Evolutionary conservation across 1,284 basidiomycete species (phyloP).

Genomic region (Melampsora larici-populina): DNA sequence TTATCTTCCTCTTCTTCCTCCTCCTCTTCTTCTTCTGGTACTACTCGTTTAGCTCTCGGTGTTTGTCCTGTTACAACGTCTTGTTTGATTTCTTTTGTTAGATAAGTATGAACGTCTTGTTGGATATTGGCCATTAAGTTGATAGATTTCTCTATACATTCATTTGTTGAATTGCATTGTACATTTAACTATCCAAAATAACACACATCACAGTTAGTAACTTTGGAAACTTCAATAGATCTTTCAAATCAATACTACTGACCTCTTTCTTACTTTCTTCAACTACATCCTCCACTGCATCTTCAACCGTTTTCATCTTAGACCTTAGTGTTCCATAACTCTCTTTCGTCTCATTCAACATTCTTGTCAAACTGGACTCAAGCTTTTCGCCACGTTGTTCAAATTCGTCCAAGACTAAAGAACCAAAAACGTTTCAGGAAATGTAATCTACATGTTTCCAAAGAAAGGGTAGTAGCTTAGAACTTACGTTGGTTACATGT

Average conservation of each 20-base stretch:
- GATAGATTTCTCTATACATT: conserved; percentile 44
- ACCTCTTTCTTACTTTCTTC: background rate
- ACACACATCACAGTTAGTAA: background rate
- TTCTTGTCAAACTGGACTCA: background rate
- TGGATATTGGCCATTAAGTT: conserved; percentile 48
- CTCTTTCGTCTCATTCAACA: conserved; percentile 45
- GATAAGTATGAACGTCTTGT: conserved; percentile 50
- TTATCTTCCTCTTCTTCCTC: background rate
- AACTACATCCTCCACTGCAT: conserved; percentile 34
- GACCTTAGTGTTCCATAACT: conserved; percentile 47
- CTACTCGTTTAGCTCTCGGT: conserved; percentile 53
- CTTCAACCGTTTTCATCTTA: conserved; percentile 47
- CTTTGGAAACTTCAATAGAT: conserved; percentile 31
- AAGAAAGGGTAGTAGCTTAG: background rate
- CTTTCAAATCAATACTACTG: background rate
- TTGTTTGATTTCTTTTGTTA: conserved; percentile 52
- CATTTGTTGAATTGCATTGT: conserved; percentile 38
- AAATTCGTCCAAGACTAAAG: background rate
- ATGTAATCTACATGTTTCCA: background rate
- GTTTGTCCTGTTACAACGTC: conserved; percentile 57
- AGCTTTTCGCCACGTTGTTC: background rate
- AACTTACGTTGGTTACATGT: background rate
- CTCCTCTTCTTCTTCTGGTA: conserved; percentile 8
- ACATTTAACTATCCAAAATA: background rate
- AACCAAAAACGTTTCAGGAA: background rate